Conservation (phyloP, 257 asterid species). For the Jacaranda copaia region DNA sequence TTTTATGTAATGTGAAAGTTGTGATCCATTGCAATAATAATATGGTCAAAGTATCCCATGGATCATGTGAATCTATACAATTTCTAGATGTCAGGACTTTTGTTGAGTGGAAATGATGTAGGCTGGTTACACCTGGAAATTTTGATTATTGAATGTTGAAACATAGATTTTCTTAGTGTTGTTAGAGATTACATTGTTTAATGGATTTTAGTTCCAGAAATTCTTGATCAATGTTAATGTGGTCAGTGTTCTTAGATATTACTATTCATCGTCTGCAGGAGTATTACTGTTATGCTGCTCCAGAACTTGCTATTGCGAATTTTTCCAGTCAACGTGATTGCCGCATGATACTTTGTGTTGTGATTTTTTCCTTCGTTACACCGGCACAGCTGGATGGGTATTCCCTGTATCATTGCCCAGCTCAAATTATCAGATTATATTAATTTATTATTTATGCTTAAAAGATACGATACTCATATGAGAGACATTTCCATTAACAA, state of each 20-base stretch:
- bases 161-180: neutral
- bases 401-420: neutral
- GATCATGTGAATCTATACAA: slow-evolving; percentile 18
- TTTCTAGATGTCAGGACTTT: neutral
- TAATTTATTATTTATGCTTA: neutral
- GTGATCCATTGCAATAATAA: slow-evolving; percentile 27
- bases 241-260: no score
- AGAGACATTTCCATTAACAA: neutral
- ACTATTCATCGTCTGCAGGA: no score
- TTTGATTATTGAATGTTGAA: slow-evolving; percentile 24
- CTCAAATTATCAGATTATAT: neutral
- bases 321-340: no score
- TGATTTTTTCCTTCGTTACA: no score
- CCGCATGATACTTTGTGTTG: no score
- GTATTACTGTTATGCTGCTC: no score
- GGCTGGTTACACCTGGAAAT: slow-evolving; percentile 8
- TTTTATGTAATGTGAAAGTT: slow-evolving; percentile 10
- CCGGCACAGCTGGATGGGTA: no score
- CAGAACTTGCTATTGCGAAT: no score
- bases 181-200: neutral
- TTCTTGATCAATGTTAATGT: neutral
- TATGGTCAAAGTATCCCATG: slow-evolving; percentile 11
- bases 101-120: neutral
- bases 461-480: neutral
- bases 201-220: neutral